Evolutionary conservation across 1,139 yeast species (phyloP).

Genomic region (Pichia sp.): DNA sequence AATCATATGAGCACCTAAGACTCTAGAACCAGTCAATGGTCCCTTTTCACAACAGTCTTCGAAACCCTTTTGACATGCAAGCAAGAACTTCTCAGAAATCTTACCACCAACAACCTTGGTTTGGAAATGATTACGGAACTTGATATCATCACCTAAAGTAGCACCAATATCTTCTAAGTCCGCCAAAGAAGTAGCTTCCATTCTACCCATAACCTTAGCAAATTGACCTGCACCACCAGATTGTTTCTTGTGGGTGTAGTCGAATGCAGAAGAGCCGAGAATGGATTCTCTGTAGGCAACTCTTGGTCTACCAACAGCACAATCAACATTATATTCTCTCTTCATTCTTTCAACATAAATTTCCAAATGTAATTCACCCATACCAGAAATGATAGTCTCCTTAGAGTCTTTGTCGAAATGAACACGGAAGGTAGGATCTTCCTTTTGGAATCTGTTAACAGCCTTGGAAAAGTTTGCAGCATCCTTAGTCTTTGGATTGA

Average conservation of each 20-base stretch:
- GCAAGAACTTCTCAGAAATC: slow-evolving; percentile 88
- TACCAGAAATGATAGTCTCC: slow-evolving; percentile 94
- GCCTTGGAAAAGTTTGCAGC: slow-evolving; percentile 92
- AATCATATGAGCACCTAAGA: slow-evolving; percentile 87
- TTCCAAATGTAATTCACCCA: slow-evolving; percentile 97
- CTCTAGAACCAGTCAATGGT: slow-evolving; percentile 91
- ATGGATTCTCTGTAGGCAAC: slow-evolving; percentile 97
- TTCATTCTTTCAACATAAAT: slow-evolving; percentile 97
- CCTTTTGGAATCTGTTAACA: slow-evolving; percentile 93
- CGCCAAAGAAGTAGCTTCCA: slow-evolving; percentile 44
- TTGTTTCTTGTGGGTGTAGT: slow-evolving; percentile 94
- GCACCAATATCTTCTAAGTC: slow-evolving; percentile 36
- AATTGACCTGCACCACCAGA: slow-evolving; percentile 99
- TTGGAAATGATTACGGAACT: slow-evolving; percentile 54
- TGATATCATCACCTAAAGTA: slow-evolving; percentile 23
- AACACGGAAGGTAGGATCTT: slow-evolving; percentile 97
- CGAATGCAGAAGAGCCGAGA: slow-evolving; percentile 67
- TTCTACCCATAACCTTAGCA: slow-evolving; percentile 90
- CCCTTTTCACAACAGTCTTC: slow-evolving; percentile 95
- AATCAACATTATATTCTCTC: slow-evolving; percentile 94
- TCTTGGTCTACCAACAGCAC: slow-evolving; percentile 95
- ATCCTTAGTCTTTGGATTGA: slow-evolving; percentile 84
- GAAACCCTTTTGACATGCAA: slow-evolving; percentile 94
- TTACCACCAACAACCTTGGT: slow-evolving; percentile 95
- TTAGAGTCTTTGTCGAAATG: slow-evolving; percentile 85